Percentiles rank a stretch among this genome's conserved stretches.
Evolutionary conservation across 305 asterid species (phyloP).

Genomic region (Rubia tinctorum): DNA sequence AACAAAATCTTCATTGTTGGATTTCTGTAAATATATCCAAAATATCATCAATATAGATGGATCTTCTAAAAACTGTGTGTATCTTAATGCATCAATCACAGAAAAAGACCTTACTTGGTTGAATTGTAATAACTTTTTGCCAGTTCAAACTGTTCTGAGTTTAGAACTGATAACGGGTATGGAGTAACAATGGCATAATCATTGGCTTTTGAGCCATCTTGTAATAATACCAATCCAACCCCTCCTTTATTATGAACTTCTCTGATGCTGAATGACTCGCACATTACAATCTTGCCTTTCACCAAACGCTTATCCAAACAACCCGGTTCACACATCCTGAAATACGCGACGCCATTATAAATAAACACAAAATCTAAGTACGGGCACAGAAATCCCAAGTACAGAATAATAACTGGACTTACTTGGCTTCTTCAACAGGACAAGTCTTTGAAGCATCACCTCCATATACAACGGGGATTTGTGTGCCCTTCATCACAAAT

Average conservation of each 20-base stretch:
- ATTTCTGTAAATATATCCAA: not conserved
- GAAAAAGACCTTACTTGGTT: not conserved
- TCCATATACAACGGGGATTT: constrained; percentile 9
- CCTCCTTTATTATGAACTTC: not conserved
- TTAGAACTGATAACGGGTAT: not conserved
- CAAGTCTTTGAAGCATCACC: not conserved
- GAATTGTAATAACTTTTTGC: not conserved
- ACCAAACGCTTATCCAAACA: constrained; percentile 33
- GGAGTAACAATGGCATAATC: not conserved
- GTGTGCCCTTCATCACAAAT: not conserved
- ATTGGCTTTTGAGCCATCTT: too few species aligned
- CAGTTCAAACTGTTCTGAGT: not conserved
- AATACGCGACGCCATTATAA: constrained; percentile 18
- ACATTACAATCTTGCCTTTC: constrained; percentile 50
- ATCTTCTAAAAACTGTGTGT: too few species aligned
- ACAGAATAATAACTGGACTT: not conserved
- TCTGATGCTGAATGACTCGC: constrained; percentile 12
- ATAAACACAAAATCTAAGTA: too few species aligned
- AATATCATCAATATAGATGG: not conserved
- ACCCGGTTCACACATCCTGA: constrained; percentile 23
- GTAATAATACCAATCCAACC: not conserved
- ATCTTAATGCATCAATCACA: not conserved
- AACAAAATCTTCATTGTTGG: constrained; percentile 7
- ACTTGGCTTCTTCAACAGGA: not conserved
- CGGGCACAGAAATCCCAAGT: too few species aligned